Base-by-base conservation (phyloP, 1,139 yeast species). In the Magnusiomyces suaveolens region DNA sequence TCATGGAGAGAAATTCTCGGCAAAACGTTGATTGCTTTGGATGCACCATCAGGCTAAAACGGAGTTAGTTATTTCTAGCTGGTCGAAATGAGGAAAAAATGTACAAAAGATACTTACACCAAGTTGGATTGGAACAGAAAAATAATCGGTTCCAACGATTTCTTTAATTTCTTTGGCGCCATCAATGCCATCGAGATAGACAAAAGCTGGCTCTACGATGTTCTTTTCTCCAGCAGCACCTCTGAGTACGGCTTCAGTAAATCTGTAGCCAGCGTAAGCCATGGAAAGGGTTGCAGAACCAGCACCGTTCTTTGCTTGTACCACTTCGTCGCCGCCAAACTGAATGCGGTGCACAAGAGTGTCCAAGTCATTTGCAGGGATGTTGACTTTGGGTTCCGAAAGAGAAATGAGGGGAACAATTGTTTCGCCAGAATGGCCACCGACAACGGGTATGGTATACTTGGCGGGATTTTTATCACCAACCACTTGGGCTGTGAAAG, bases 371-470 rank as follows among this genome's bases (percentile, higher is more conserved):
- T 62, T 69, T 61, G 81, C 84, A 38, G 67, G 69, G 52, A 72
- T 68, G 56, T 72, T 73, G 64, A 80, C 72, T 60, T 69, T 61
- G 65, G 86, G 81, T 53, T 74, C 67, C 51, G 79, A 72, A 58
- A 74, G 77, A 41, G 95, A 85, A 68, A 87, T 80, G 63, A 90
- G 75, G 63, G 97, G 96, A 56, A 88, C 94, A 72, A 88, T 88
- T 62, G 97, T 87, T 65, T 85, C 88, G 68, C 97, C 97, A 56
- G 96, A 86, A 81, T 90, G 97, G 60, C 97, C 97, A 61, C 97
- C 97, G 63, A 90, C 84, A 60, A 90, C 96, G 49, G 95, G 85
- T 57, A 90, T 81, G 65, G 76, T 75, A 69, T 80, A 82, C 65
- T 77, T 69, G 58, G 74, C 72, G 60, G 88, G 85, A 73, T 79